Base-by-base conservation (phyloP, 257 asterid genomes). In the Apocynum venetum region DNA sequence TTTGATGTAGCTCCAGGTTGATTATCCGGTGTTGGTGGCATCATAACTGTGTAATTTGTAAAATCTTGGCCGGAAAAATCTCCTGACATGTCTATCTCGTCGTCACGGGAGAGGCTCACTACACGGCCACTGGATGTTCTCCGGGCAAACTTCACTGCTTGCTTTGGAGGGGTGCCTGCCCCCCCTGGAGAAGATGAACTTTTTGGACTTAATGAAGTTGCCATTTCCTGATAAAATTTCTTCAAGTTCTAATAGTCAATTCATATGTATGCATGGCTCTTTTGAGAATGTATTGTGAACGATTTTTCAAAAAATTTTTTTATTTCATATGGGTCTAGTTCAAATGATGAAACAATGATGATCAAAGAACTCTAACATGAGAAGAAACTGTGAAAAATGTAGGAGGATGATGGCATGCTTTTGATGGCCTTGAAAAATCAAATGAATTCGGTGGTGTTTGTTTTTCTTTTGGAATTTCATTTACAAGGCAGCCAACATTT, bases 11-110 rank as follows among this genome's bases (percentile, higher is more conserved):
- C 94, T 1, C 89, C 97, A 14, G 97, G 98, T 79, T 90, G 96
- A 44, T 95, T 93, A 74, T 95, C 98, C 0, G 98, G 98, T 9
- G 98, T 95, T 13, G 98, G 91, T 0, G 98, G 98, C 98, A 95
- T 91, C 78, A 89, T 82, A 12, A 95, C 98, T 2, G 98, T 95
- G 83, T 93, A 95, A 71, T 89, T 91, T 0, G 82, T 87, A 77
- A 82, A 89, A 76, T 94, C 97, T 69, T 79, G 85, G 3, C 87
- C 48, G 2, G 86, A 66, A 55, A 71, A 83, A 11, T 88, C 91
- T 7, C 83, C 92, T 0, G 90, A 81, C 49, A 73, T 12, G 41
- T 94, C 96, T 31, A 79, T n/a, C 3, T 92, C 98, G 0, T 91
- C 97, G 12, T 92, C 97, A 0, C 90, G 89, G 1, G 96, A 81